Conservation (phyloP, 139 green algal genomes). For the Trebouxia sp. region DNA sequence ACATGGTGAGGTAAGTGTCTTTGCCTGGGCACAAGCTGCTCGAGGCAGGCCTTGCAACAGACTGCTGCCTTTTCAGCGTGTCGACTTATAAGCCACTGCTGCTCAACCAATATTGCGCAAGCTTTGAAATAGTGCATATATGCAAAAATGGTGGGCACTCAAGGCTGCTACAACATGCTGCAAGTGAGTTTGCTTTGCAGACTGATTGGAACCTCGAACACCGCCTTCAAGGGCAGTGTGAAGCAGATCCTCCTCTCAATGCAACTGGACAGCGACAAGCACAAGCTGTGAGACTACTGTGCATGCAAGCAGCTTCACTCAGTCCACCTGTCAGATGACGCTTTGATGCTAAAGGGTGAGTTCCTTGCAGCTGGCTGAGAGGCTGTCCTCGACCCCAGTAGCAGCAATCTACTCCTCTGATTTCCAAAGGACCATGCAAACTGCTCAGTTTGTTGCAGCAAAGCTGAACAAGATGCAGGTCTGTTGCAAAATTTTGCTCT, state of each 20-base stretch:
- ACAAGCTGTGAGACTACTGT: constrained; percentile 21
- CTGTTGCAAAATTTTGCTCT: neutral
- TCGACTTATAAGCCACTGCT: no score
- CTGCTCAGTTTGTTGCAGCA: constrained; percentile 8
- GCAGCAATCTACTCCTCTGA: constrained; percentile 7
- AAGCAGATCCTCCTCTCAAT: neutral
- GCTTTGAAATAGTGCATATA: no score
- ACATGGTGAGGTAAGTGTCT: constrained; percentile 12
- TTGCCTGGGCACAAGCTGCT: no score
- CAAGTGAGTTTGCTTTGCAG: neutral
- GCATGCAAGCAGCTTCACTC: no score
- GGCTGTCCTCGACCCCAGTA: neutral
- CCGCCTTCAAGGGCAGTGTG: constrained; percentile 3
- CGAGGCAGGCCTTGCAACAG: no score
- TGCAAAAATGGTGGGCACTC: no score
- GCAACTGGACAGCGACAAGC: constrained; percentile 4
- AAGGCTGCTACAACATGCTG: no score
- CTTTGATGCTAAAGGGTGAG: no score
- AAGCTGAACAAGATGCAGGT: constrained; percentile 3
- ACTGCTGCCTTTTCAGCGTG: no score
- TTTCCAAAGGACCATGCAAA: constrained; percentile 3
- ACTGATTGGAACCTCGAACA: constrained; percentile 2
- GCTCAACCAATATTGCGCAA: no score
- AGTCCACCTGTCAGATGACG: no score
- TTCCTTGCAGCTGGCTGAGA: constrained; percentile 14